Percentiles rank a stretch among this genome's conserved stretches.
phyloP scores from a whole-genome alignment of 306 rosid genomes.

The Acacia confusa region DNA sequence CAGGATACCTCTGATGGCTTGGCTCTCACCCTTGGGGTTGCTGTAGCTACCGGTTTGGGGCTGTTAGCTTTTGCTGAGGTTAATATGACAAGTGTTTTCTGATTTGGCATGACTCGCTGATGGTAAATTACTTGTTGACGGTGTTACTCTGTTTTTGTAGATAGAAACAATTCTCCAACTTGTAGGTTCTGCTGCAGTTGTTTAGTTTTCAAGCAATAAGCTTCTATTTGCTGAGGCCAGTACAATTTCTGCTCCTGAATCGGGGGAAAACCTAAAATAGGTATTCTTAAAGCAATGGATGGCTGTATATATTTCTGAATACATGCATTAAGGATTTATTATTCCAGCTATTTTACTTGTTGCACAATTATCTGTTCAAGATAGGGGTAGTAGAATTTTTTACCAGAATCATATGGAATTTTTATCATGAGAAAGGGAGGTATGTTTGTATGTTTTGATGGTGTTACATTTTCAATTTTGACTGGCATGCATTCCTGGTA shows the following conservation, averaged over 20 bases:
- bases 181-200: slow-evolving; percentile 81
- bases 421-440: background rate
- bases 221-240: slow-evolving; percentile 86
- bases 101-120: background rate
- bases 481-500: background rate
- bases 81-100: background rate
- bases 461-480: background rate
- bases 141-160: slow-evolving; percentile 41
- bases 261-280: background rate
- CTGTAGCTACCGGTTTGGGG: slow-evolving; percentile 60
- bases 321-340: background rate
- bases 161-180: slow-evolving; percentile 86
- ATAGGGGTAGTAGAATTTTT: background rate
- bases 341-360: slow-evolving; percentile 3
- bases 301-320: background rate
- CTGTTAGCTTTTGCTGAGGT: slow-evolving; percentile 69
- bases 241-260: slow-evolving; percentile 4
- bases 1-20: slow-evolving; percentile 59
- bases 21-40: slow-evolving; percentile 57
- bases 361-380: background rate
- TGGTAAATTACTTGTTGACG: slow-evolving; percentile 8
- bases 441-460: background rate
- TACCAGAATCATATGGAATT: background rate
- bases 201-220: slow-evolving; percentile 83
- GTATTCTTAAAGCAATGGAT: background rate